phyloP scores from a whole-genome alignment of 164 flowering plant species.

The Nelumbo lutea region DNA sequence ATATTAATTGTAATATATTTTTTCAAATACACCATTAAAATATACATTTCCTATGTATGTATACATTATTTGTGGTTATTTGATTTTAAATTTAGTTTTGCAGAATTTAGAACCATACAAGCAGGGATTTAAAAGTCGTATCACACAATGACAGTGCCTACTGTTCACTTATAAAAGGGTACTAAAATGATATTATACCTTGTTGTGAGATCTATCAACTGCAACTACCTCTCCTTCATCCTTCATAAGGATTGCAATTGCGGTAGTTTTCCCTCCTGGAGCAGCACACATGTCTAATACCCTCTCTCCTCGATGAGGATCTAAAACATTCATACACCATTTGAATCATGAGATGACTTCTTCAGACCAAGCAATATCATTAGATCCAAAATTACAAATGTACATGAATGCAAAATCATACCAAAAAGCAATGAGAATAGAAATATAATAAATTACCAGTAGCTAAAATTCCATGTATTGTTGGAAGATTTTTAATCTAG shows the following conservation, averaged over 20 bases:
- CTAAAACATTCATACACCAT: constrained; percentile 25
- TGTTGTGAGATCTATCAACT: constrained; percentile 92
- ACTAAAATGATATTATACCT: constrained; percentile 40
- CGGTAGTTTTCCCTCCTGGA: constrained; percentile 98
- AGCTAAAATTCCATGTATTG: neutral
- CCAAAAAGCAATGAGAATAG: neutral
- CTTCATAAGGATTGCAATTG: constrained; percentile 89
- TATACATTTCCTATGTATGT: no score
- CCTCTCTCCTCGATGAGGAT: constrained; percentile 84
- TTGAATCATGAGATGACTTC: neutral
- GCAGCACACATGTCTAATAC: constrained; percentile 99
- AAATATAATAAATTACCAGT: neutral
- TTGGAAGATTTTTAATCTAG: no score
- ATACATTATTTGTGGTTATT: no score
- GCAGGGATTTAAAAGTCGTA: no score
- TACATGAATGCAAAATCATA: neutral
- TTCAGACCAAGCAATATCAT: neutral
- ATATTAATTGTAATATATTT: no score
- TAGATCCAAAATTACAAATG: neutral
- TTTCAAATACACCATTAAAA: no score
- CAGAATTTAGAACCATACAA: no score
- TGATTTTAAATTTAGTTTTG: no score
- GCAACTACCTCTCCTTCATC: constrained; percentile 89
- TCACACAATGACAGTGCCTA: no score
- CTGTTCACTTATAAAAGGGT: neutral